phyloP scores from a whole-genome alignment of 176 grass and related monocot genomes.

The Microstegium vimineum region DNA sequence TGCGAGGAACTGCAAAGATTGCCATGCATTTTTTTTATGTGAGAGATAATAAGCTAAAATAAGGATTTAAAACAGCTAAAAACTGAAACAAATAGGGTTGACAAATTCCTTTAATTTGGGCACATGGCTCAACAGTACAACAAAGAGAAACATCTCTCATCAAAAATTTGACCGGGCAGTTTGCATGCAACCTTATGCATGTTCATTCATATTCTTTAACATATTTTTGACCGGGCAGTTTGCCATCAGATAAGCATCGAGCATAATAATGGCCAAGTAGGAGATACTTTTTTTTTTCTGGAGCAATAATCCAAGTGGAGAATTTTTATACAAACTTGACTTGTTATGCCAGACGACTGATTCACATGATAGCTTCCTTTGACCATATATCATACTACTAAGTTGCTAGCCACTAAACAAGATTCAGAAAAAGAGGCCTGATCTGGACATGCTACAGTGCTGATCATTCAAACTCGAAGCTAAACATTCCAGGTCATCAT shows the following conservation, averaged over 20 bases:
- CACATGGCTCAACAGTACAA: slow-evolving; percentile 4
- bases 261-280: not conserved
- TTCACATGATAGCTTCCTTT: slow-evolving; percentile 13
- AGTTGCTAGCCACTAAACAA: slow-evolving; percentile 24
- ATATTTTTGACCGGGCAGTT: not conserved
- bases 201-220: not conserved
- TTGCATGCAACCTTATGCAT: not conserved
- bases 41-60: too few species aligned
- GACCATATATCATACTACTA: not conserved
- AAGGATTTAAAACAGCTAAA: too few species aligned
- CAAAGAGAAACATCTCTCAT: not conserved
- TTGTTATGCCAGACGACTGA: not conserved
- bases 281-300: not conserved
- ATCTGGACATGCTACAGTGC: not conserved
- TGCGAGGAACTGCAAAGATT: not conserved
- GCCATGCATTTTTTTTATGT: too few species aligned
- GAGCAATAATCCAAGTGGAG: slow-evolving; percentile 5
- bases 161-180: not conserved
- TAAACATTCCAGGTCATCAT: not conserved
- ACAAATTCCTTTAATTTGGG: not conserved
- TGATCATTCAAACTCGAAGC: not conserved
- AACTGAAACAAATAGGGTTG: too few species aligned
- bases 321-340: slow-evolving; percentile 6
- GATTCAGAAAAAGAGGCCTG: not conserved
- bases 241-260: not conserved